A percentile compares a stretch with the other conserved stretches of the same genome.
Conservation (phyloP, 805 yeast species). For the Grigorovia yakushimaensis region DNA sequence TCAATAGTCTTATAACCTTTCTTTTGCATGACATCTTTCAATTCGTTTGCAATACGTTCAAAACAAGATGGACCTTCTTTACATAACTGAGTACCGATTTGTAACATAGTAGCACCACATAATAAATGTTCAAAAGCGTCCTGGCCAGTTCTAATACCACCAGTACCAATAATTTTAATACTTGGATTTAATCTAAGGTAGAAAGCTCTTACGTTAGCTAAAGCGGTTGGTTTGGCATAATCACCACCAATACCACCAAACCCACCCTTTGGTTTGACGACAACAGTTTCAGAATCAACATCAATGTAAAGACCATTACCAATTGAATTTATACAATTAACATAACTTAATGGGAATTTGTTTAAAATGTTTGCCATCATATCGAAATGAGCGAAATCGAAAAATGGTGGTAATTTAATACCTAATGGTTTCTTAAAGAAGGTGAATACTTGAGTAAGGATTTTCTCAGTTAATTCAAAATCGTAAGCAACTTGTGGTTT, state of each 20-base stretch:
- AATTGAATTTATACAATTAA: slow-evolving; percentile 24
- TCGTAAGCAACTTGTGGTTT: slow-evolving; percentile 28
- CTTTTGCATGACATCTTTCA: slow-evolving; percentile 17
- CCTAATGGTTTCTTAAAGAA: slow-evolving; percentile 26
- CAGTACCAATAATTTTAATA: slow-evolving; percentile 25
- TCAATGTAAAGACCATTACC: slow-evolving; percentile 27
- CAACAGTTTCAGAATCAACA: slow-evolving; percentile 22
- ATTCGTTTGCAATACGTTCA: slow-evolving; percentile 17
- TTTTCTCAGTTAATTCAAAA: slow-evolving; percentile 20
- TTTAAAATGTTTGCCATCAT: slow-evolving; percentile 21
- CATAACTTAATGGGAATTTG: slow-evolving; percentile 21
- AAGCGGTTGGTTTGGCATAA: slow-evolving; percentile 26
- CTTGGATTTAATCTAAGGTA: slow-evolving; percentile 23
- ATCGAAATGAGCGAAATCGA: slow-evolving; percentile 28
- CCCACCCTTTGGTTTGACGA: slow-evolving; percentile 26
- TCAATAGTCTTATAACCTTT: slow-evolving; percentile 25
- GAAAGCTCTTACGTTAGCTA: slow-evolving; percentile 27
- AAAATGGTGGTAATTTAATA: slow-evolving; percentile 25
- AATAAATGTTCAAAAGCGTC: slow-evolving; percentile 27
- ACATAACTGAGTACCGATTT: slow-evolving; percentile 23
- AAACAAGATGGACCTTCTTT: slow-evolving; percentile 23
- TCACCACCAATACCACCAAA: slow-evolving; percentile 29
- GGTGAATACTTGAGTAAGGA: slow-evolving; percentile 17
- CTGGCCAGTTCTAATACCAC: slow-evolving; percentile 24
- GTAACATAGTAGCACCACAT: slow-evolving; percentile 27